These are phyloP conservation scores for Dioscorea alata DNA, from an alignment of 106 monocot genomes.

Conservation along the genomic window DNA sequence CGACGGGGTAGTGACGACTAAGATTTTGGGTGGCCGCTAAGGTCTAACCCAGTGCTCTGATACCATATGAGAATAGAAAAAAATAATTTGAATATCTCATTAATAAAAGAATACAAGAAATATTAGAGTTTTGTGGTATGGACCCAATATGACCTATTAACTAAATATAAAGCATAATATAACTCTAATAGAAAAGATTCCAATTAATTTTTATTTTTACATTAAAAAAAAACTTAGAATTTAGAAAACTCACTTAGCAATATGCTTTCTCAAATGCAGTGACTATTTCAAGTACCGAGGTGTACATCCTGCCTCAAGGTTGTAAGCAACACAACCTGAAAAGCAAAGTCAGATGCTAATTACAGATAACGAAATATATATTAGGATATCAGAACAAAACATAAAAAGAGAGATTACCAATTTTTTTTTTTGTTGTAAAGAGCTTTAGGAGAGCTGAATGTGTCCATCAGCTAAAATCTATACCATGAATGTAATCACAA, in stretches of 20 bases:
- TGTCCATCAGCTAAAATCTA: constrained; percentile 82
- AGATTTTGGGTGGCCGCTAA: too few species aligned
- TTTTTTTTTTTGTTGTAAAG: constrained; percentile 45
- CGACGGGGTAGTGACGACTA: too few species aligned
- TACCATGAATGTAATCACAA: constrained; percentile 80
- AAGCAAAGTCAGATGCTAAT: background rate
- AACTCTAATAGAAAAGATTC: background rate
- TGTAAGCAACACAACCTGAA: constrained; percentile 77
- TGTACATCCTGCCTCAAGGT: constrained; percentile 69
- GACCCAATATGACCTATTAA: background rate
- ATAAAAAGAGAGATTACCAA: constrained; percentile 23
- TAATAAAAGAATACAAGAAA: too few species aligned
- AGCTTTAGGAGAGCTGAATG: constrained; percentile 72
- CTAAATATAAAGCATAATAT: too few species aligned
- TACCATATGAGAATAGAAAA: too few species aligned
- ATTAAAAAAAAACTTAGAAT: background rate
- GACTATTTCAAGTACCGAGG: constrained; percentile 83
- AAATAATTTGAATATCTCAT: too few species aligned
- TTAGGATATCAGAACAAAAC: too few species aligned
- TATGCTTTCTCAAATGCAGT: constrained; percentile 79
- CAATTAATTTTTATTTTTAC: background rate
- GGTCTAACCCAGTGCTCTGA: too few species aligned
- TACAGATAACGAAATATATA: background rate
- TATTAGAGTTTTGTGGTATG: too few species aligned
- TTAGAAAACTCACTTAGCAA: constrained; percentile 35